These are phyloP conservation scores for Cairneyella variabilis DNA, from an alignment of 495 filamentous ascomycete species.

Conservation along the genomic window DNA sequence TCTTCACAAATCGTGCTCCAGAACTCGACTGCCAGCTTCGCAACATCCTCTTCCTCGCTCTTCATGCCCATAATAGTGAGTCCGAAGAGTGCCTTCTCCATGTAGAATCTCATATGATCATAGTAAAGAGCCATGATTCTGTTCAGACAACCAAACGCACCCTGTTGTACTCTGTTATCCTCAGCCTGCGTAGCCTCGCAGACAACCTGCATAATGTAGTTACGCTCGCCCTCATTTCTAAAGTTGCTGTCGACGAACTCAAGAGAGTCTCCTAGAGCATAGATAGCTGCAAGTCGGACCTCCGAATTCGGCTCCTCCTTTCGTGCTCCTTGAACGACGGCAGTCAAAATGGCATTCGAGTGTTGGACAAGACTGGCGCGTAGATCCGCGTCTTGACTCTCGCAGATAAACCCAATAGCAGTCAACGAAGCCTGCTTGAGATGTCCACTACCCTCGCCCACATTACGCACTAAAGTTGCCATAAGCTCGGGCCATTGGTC, in stretches of 20 bases:
- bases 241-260: conserved; percentile 98
- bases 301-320: conserved; percentile 91
- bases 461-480: conserved; percentile 81
- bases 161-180: conserved; percentile 87
- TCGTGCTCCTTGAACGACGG: conserved; percentile 93
- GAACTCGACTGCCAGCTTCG: conserved; percentile 97
- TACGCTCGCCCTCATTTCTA: conserved; percentile 96
- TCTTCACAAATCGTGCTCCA: conserved; percentile 99
- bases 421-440: conserved; percentile 92
- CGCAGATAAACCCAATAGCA: conserved; percentile 96
- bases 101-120: conserved; percentile 99
- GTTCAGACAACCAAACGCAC: conserved; percentile 94
- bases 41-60: conserved; percentile 93
- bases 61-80: conserved; percentile 99
- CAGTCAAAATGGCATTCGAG: conserved; percentile 96
- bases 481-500: conserved; percentile 97
- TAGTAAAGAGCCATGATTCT: conserved; percentile 98
- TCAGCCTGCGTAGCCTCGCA: conserved; percentile 95
- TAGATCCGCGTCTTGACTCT: conserved; percentile 85
- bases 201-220: conserved; percentile 99
- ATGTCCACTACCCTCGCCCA: conserved; percentile 76
- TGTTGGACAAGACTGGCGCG: conserved; percentile 75
- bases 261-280: conserved; percentile 91
- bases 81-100: conserved; percentile 99
- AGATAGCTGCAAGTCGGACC: conserved; percentile 87